A percentile compares a stretch with the other conserved stretches of the same genome.
phyloP scores from a whole-genome alignment of 805 yeast genomes.

The Barnettozyma siamensis region DNA sequence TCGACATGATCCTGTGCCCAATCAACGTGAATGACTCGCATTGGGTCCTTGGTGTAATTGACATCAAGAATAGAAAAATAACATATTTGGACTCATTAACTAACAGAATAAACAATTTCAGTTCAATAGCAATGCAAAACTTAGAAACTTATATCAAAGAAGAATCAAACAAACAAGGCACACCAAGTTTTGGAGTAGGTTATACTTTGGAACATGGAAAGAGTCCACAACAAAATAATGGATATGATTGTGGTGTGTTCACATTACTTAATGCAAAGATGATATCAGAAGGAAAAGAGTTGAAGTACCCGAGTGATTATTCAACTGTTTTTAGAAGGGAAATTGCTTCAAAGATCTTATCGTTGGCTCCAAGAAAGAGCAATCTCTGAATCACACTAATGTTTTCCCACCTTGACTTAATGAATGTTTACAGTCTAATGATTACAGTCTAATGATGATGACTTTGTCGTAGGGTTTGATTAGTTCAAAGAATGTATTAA shows the following conservation, averaged over 20 bases:
- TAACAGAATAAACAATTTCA: conserved; percentile 32
- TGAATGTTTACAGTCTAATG: no score
- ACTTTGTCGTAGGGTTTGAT: no score
- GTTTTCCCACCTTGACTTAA: no score
- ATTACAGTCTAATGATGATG: no score
- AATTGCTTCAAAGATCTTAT: conserved; percentile 26
- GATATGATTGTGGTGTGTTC: conserved; percentile 93
- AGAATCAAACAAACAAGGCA: conserved; percentile 53
- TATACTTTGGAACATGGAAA: conserved; percentile 27
- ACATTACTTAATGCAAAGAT: conserved; percentile 72
- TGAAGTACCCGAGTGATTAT: conserved; percentile 59
- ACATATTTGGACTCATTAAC: conserved; percentile 74
- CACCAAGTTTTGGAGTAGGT: conserved; percentile 27
- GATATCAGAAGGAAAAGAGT: conserved; percentile 43
- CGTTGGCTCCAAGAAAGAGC: conserved; percentile 1
- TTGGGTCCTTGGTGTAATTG: conserved; percentile 85
- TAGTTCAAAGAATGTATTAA: no score
- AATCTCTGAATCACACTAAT: neutral
- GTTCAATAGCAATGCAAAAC: conserved; percentile 35
- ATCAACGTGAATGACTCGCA: conserved; percentile 80
- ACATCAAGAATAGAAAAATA: conserved; percentile 53
- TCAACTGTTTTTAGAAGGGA: conserved; percentile 59
- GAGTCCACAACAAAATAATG: conserved; percentile 87
- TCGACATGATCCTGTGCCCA: conserved; percentile 72
- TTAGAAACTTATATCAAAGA: conserved; percentile 57